Conservation (phyloP, 176 grass and related monocot genomes). For the Oryza coarctata region DNA sequence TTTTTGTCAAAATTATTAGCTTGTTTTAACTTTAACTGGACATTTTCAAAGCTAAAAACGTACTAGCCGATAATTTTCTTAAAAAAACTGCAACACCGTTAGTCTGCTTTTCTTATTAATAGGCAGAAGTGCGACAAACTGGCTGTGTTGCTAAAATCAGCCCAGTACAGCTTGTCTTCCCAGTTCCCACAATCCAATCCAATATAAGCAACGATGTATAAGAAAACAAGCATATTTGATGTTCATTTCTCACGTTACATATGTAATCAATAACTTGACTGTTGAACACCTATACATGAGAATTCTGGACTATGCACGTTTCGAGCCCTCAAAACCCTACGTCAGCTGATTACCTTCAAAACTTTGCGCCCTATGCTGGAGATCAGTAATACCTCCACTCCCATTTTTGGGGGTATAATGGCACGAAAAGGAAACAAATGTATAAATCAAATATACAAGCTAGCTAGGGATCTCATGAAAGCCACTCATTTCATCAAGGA, state of each 20-base stretch:
- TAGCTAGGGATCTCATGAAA: conserved; percentile 6
- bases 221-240: conserved; percentile 34
- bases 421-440: conserved; percentile 11
- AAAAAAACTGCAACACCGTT: too few species aligned
- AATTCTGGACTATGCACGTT: conserved; percentile 40
- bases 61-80: too few species aligned
- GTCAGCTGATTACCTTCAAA: conserved; percentile 45
- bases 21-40: too few species aligned
- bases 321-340: conserved; percentile 33
- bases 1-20: too few species aligned
- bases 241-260: conserved; percentile 40
- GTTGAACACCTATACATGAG: conserved; percentile 39
- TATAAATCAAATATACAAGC: conserved; percentile 34
- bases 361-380: conserved; percentile 28
- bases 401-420: conserved; percentile 38
- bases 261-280: conserved; percentile 24
- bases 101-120: too few species aligned
- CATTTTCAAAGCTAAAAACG: too few species aligned
- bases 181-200: not conserved
- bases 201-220: not conserved
- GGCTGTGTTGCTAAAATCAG: not conserved
- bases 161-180: not conserved
- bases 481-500: conserved; percentile 48
- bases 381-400: conserved; percentile 28
- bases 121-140: not conserved